Percentiles rank a stretch among this genome's conserved stretches.
phyloP scores from a whole-genome alignment of 768 basidiomycete genomes.

The Symmetrospora coprosmae region DNA sequence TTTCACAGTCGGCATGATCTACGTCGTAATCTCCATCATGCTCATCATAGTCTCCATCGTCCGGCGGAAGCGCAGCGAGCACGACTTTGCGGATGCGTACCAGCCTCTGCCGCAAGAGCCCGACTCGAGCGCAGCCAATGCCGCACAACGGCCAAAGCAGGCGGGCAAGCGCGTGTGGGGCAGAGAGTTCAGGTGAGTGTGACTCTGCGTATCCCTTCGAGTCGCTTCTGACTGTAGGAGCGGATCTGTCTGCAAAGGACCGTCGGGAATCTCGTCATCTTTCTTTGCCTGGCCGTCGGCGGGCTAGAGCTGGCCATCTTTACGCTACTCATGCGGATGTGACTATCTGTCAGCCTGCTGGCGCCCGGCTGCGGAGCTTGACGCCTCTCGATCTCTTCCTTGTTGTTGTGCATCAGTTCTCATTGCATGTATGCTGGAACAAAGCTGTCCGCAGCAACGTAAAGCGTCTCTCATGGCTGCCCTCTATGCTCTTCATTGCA shows the following conservation, averaged over 20 bases:
- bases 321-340: slow-evolving; percentile 13
- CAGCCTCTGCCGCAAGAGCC: not conserved
- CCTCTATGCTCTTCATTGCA: too few relatives aligned
- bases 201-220: too few relatives aligned
- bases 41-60: slow-evolving; percentile 14
- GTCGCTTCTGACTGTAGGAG: too few relatives aligned
- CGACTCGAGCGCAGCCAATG: not conserved
- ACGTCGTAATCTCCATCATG: slow-evolving; percentile 4
- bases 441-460: not conserved
- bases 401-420: not conserved
- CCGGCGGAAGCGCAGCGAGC: not conserved
- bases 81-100: slow-evolving; percentile 22
- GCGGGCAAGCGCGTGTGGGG: slow-evolving; percentile 21
- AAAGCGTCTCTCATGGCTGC: not conserved
- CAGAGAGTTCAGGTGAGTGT: slow-evolving; percentile 15
- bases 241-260: slow-evolving; percentile 14
- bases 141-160: too few relatives aligned
- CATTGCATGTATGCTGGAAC: not conserved
- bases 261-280: slow-evolving; percentile 10
- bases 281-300: not conserved
- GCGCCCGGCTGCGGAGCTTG: too few relatives aligned
- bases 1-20: slow-evolving; percentile 15
- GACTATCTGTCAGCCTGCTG: too few relatives aligned
- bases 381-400: not conserved
- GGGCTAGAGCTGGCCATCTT: slow-evolving; percentile 18